Base-by-base conservation (phyloP, 441 rosid species). In the Theobroma grandiflorum region DNA sequence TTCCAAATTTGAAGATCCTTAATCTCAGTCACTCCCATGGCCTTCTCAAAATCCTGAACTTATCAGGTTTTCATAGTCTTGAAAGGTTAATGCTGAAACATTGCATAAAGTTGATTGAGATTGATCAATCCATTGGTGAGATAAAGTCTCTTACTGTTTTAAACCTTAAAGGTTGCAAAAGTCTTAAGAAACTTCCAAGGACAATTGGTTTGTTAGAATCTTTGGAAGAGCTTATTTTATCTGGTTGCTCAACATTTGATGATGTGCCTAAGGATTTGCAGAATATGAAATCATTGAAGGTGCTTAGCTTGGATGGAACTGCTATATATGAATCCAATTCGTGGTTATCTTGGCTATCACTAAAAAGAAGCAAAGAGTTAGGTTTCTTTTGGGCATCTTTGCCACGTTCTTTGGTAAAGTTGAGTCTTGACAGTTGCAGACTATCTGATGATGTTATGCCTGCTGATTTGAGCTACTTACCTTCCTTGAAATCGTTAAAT, bases 191-290 rank as follows among this genome's bases (percentile, higher is more conserved):
- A 50, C 85, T 87, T 62, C 87, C 90, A 8, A 83, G 55, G 68
- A 78, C 82, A 65, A 80, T 88, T 75, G 78, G 81, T 15, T 80
- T 75, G 78, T 26, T 89, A 12, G 65, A 72, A 69, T 82, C 84
- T 38, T 85, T 87, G 1, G 72, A 47, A 69, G 77, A 79, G 61
- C 84, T 89, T 18, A 52, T 52, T 52, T 52, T 52, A 52, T 52
- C 57, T 0, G 57, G 84, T 6, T 87, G 90, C 74, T 77, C 70
- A 50, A 85, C 74, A 68, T 85, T 89, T 4, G 14, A 66, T n/a
- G 35, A 49, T 74, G 79, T 52, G n/a, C 57, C 57, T 4, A 4
- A 0, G 4, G 57, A 12, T 35, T 57, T 76, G 0, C 26, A 12
- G 40, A 55, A 74, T 57, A 66, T 80, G 79, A 31, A 35, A 16